Evolutionary conservation across 1,139 yeast genomes (phyloP).

Genomic region (Saccharomycopsis crataegensis): DNA sequence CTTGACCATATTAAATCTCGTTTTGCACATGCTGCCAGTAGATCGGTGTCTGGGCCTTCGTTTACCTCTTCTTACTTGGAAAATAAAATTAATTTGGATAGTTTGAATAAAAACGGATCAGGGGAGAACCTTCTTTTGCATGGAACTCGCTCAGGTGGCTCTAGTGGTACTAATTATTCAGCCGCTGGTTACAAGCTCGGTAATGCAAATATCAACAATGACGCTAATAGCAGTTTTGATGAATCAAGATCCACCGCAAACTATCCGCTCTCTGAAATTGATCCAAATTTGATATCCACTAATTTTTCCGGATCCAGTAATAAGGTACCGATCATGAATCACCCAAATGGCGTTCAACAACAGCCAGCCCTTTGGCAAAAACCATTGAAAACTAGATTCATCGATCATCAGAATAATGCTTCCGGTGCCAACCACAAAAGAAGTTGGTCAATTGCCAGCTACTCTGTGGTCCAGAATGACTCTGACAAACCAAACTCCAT

Average conservation of each 20-base stretch:
- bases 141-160: too few species aligned
- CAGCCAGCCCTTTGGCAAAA: constrained; percentile 11
- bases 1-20: constrained; percentile 3
- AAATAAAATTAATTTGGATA: too few species aligned
- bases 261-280: constrained; percentile 12
- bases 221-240: neutral
- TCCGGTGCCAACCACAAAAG: constrained; percentile 15
- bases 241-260: neutral
- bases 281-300: constrained; percentile 7
- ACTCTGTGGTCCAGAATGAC: neutral
- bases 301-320: neutral
- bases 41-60: constrained; percentile 16
- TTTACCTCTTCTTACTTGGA: constrained; percentile 2
- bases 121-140: too few species aligned
- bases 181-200: neutral
- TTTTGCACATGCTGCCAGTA: constrained; percentile 14
- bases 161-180: neutral
- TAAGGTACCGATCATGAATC: neutral
- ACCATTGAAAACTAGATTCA: constrained; percentile 11
- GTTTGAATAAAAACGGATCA: too few species aligned
- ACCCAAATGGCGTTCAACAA: neutral
- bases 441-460: constrained; percentile 19
- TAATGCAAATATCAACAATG: too few species aligned
- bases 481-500: neutral
- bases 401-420: constrained; percentile 1